Evolutionary conservation across 1,284 basidiomycete species (phyloP), one percentile per base, ranked within the genome.

Genomic region (Malassezia psittaci): DNA sequence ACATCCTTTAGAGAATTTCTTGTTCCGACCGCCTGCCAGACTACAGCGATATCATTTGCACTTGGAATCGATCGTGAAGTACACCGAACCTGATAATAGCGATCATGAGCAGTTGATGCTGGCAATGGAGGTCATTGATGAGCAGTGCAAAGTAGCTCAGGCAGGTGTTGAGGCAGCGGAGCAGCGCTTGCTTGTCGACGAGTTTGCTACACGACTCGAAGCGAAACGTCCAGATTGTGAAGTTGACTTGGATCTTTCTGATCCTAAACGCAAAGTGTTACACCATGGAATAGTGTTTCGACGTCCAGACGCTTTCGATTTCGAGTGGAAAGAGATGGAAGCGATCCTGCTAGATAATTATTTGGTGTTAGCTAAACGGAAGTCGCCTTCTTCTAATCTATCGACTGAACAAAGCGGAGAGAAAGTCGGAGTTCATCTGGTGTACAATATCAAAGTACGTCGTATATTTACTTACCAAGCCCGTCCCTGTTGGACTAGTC

Each of bases 31-130:
- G 1, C 83, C 85, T 0, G 87, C 90, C 59, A 88, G 93, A 71
- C 78, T 96, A 11, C 87, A 90, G 72, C 86, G 88, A 60, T 96
- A 96, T 70, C 87, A 88, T 8, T 82, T 88, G 1, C 79, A 90
- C 10, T 79, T 96, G 1, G 86, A 90, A 65, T 88, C 88, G 2
- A 87, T 96, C 51, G 81, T 85, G 63, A 65, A 67, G 34, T 62
- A 72, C 51, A 71, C 71, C 2, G 66, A 67, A 29, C 57, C 63
- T 15, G 58, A 54, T 32, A 66, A 63, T 37, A 50, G 60, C 15
- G 71, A 74, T 47, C 49, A 54, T 2, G 65, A 67, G 35, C 61
- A 62, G 36, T 55, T 68, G 34, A 49, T 54, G 52, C 58, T 63
- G 24, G 71, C 68, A 37, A 66, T 65, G 34, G 65, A 69, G 44